Percentiles rank a stretch among this genome's conserved stretches.
Conservation (phyloP, 1,284 basidiomycete species). For the Moesziomyces globuligerus region DNA sequence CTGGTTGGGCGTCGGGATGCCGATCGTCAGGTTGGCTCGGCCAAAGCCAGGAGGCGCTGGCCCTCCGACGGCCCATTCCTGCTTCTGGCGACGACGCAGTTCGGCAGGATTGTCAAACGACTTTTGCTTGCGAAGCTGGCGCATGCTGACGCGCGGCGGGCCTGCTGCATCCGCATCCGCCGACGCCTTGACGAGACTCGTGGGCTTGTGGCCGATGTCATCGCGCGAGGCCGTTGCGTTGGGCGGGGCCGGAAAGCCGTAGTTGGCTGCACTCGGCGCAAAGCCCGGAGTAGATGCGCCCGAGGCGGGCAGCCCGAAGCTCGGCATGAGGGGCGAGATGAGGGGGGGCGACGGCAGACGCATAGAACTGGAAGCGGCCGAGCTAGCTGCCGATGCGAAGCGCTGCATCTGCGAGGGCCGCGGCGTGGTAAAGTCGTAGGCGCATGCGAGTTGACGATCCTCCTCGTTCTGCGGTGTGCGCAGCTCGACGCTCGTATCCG, state of each 20-base stretch:
- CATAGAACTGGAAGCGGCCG: constrained; percentile 12
- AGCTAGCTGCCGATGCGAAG: constrained; percentile 29
- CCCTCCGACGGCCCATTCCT: constrained; percentile 38
- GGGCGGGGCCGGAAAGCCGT: constrained; percentile 19
- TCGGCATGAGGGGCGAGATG: constrained; percentile 39
- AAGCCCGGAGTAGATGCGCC: constrained; percentile 26
- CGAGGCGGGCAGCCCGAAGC: constrained; percentile 27
- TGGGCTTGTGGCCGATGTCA: constrained; percentile 40
- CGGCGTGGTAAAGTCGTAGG: constrained; percentile 38
- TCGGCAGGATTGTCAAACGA: constrained; percentile 47
- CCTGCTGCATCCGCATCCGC: background rate
- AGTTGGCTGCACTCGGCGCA: constrained; percentile 8
- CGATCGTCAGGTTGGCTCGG: constrained; percentile 24
- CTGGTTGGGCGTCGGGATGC: constrained; percentile 25
- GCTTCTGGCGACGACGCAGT: constrained; percentile 41
- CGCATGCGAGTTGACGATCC: constrained; percentile 24
- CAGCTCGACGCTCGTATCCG: constrained; percentile 30
- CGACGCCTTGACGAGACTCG: constrained; percentile 4
- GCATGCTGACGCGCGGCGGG: constrained; percentile 8
- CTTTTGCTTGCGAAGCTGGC: constrained; percentile 44
- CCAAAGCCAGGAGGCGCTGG: constrained; percentile 34
- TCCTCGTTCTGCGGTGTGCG: constrained; percentile 38
- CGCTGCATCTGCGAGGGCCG: constrained; percentile 40
- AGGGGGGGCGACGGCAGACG: constrained; percentile 35
- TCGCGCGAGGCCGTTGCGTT: constrained; percentile 15